Base-by-base conservation (phyloP, 441 rosid genomes). In the Euphorbia corollata region DNA sequence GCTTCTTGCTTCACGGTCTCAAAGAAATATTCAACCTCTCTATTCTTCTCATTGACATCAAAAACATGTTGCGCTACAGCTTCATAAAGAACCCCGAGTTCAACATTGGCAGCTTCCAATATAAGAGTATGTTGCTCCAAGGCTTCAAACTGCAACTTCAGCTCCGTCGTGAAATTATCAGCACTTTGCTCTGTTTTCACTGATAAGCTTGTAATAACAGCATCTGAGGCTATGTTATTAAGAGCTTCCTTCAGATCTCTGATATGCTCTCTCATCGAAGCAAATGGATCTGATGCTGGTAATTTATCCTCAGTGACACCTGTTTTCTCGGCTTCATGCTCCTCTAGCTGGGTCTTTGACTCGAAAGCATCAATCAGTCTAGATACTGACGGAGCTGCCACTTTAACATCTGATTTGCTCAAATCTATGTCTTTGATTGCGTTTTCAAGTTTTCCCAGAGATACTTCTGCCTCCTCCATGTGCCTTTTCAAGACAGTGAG, bases 351-450 rank as follows among this genome's bases (percentile, higher is more conserved):
- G 73, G 66, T 64, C 85, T 84, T 90, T 39, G 87, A 81, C 85
- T 92, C 99, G 48, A 92, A 92, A 64, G 97, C 89, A 71, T 85
- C 88, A 82, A 95, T 92, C 78, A 95, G 72, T 81, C 86, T 87
- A 15, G 97, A 92, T 61, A 90, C 86, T 45, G 69, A 87, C 65
- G 90, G 88, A 47, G 80, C 69, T 53, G 80, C 70, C 55, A 38
- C 34, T 80, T 85, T 83, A 76, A 81, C 68, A 67, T 74, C 80
- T 30, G 85, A 77, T 75, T 70, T 78, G 73, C 69, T 77, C 56
- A 72, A 64, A 61, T 78, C 78, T 73, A 83, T 83, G 69, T 69
- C 80, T 77, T 84, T 87, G 75, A 89, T 73, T 76, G 75, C 84
- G 82, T 68, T 78, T 59, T 86, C 96, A 73, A 95, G 93, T 65